These are phyloP conservation scores for Fusarium anthophilum DNA, from an alignment of 2,329 filamentous ascomycete genomes.

Conservation along the genomic window DNA sequence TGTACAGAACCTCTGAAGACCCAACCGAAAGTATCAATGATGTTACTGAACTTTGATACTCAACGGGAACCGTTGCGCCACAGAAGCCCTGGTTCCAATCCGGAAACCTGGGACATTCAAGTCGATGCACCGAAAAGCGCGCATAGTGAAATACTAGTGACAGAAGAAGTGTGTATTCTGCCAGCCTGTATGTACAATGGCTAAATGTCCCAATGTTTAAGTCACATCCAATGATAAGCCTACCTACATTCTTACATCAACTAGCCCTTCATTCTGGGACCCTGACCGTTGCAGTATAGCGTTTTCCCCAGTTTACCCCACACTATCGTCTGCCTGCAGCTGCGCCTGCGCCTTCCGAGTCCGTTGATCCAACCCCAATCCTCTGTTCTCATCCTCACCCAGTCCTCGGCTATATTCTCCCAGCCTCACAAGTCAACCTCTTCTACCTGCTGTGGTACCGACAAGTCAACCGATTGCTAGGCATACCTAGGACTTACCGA, in stretches of 20 bases:
- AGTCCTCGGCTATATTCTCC: constrained; percentile 28
- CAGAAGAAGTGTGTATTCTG: background rate
- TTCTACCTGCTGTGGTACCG: background rate
- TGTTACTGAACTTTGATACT: background rate
- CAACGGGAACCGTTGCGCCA: background rate
- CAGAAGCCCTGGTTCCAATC: background rate
- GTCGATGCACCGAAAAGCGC: background rate
- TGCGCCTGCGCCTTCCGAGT: constrained; percentile 15
- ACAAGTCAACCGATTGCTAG: background rate
- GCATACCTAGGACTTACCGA: background rate
- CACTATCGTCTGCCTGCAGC: constrained; percentile 22
- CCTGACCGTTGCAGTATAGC: constrained; percentile 12
- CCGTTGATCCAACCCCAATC: constrained; percentile 20
- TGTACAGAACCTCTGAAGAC: background rate
- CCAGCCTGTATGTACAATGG: background rate
- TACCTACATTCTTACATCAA: background rate
- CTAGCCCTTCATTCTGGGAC: constrained; percentile 4
- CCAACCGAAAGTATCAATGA: background rate
- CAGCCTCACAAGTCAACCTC: constrained; percentile 4
- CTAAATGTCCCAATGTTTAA: background rate
- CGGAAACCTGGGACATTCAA: background rate
- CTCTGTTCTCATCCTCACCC: background rate
- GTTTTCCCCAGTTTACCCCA: constrained; percentile 40
- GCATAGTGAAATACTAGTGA: background rate
- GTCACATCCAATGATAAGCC: background rate